Base-by-base conservation (phyloP, 2,329 filamentous ascomycete genomes). In the Monosporascus sp. region DNA sequence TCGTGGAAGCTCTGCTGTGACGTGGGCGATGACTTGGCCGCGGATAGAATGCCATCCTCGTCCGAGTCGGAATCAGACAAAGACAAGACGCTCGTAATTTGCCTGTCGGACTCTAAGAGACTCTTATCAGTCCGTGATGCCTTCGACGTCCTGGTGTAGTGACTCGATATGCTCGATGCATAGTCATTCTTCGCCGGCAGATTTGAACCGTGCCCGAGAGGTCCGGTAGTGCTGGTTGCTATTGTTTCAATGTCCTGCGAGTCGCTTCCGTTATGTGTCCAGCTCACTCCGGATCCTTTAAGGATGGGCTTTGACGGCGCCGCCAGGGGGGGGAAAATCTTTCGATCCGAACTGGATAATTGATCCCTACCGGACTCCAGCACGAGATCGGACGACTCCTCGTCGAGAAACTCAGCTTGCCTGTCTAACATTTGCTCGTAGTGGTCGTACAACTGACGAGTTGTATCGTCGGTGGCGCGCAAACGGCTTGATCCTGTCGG, bases 31-130 rank as follows among this genome's bases (percentile, higher is more conserved):
- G 67, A 66, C 44, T 65, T 68, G 3, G 69, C 65, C 2, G 63
- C 62, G 2, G 67, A 58, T 7, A 63, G 62, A 18, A 61, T 63
- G 26, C 69, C 73, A 28, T 77, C 75, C 5, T 79, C 78, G 53
- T 84, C 81, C 0, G 80, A 82, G 55, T 83, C 80, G 0, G 80
- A 82, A 1, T 69, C 67, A 1, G 80, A 82, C 1, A 84, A 72
- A 1, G 80, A 78, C 15, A 84, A 66, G 1, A 84, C 73, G 55
- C 81, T 84, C 54, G 73, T 80, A 50, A 79, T 74, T 43, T 79
- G 72, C 6, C 82, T 68, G 55, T 84, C 79, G 2, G 78, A 72
- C 37, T 78, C 76, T 7, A 74, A 65, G 17, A 81, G 66, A 58
- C 78, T 81, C 31, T 63, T 72, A 9, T 71, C 70, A 0, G 78